Conservation (phyloP, 2,329 filamentous ascomycete genomes). For the Colletotrichum liaoningense region DNA sequence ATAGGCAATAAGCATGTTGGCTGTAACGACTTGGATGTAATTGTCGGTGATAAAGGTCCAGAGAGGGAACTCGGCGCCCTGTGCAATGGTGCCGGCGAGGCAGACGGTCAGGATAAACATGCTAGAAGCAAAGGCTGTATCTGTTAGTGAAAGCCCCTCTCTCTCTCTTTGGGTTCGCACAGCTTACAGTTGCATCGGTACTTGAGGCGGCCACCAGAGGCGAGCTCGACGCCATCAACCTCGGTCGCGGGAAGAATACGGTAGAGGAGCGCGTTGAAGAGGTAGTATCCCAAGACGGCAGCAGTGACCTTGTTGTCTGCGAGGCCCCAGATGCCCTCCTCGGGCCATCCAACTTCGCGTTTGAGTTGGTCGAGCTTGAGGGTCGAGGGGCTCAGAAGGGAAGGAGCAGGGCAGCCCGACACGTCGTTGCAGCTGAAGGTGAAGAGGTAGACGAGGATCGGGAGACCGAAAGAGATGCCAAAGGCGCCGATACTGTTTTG, state of each 20-base stretch:
- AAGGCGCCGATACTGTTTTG: constrained; percentile 73
- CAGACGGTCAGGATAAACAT: constrained; percentile 77
- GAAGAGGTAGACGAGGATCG: constrained; percentile 81
- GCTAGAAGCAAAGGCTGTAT: constrained; percentile 78
- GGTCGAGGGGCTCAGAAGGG: constrained; percentile 77
- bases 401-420: constrained; percentile 89
- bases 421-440: constrained; percentile 93
- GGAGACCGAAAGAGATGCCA: constrained; percentile 83
- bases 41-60: constrained; percentile 96
- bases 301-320: constrained; percentile 75
- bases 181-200: constrained; percentile 82
- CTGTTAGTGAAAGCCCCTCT: neutral
- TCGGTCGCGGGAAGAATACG: constrained; percentile 80
- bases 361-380: constrained; percentile 80
- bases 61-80: constrained; percentile 85
- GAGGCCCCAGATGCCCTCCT: constrained; percentile 76
- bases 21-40: constrained; percentile 85
- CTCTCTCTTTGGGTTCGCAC: neutral
- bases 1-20: constrained; percentile 83
- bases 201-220: constrained; percentile 78
- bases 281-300: constrained; percentile 83
- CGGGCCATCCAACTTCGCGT: constrained; percentile 83
- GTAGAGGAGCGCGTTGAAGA: constrained; percentile 80
- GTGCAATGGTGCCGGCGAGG: constrained; percentile 77
- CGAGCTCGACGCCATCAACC: constrained; percentile 76